Base-by-base conservation (phyloP, 331 rosid species). In the Erythrophleum ivorense region DNA sequence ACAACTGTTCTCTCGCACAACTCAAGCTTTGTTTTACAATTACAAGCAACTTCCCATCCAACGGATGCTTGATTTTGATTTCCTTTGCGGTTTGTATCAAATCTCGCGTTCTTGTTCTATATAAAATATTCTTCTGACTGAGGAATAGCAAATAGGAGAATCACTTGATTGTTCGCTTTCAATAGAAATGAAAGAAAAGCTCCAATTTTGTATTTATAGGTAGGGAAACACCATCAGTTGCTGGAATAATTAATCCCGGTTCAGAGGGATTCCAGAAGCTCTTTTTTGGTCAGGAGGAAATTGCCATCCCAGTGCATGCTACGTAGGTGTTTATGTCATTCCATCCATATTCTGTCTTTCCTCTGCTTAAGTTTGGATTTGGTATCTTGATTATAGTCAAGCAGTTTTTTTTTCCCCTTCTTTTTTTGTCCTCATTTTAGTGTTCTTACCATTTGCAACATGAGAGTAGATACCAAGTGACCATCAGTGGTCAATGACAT, bases 61-160 rank as follows among this genome's bases (percentile, higher is more conserved):
- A 86, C 93, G 97, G 88, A 94, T 94, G 97, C 97, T 94, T 50
- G 98, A 94, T 88, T 94, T 94, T 78, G 98, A 94, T 89, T 92
- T 92, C 83, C 96, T 94, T 78, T 94, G 98, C 4, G 96, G 98
- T 94, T 71, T 48, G 94, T 82, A 34, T 59, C 70, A 6, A 29
- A 12, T 65, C 83, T 71, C 13, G 55, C 84, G 70, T 71, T 76
- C 62, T 62, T 14, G 21, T 34, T 43, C 54, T 24, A 34, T 54
- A 11, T 24, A 21, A 21, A 66, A 54, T 84, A 65, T 76, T 76
- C 54, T 70, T 78, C 54, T 38, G 40, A 15, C 21, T 36, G 16
- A 33, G 49, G 43, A 31, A 14, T 53, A 58, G 16, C 55, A 60
- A 70, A 29, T 45, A 52, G 50, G 34, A n/a, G 40, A 18, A 54